Evolutionary conservation across 345 rosid species (phyloP), one percentile per base, ranked within the genome.

Genomic region (Xanthoceras sorbifolium): DNA sequence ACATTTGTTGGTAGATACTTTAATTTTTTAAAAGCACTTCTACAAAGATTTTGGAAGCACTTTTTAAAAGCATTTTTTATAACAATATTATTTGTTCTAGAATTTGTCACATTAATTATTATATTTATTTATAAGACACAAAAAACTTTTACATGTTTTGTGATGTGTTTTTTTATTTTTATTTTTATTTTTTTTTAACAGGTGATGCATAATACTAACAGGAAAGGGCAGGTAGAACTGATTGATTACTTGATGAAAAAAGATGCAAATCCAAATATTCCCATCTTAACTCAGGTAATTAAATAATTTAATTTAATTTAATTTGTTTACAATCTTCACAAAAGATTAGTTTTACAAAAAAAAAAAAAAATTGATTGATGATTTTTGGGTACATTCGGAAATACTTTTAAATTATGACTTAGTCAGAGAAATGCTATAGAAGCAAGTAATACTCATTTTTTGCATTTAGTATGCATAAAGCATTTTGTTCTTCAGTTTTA

Each of bases 281-380:
- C 87, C 14, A 70, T 71, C 36, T 66, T 94, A 69, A 72, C 86
- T 64, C 98, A 89, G 91, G 98, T 94, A 64, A 34, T 5, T 55
- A 67, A n/a, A n/a, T n/a, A n/a, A n/a, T n/a, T n/a, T n/a, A n/a
- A 2, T 42, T 42, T 0, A 57, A n/a, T 57, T 57, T 57, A 57
- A 8, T 57, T 6, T 57, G n/a, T 50, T 17, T 46, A 14, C 52
- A 14, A 15, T 46, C 52, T 46, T 3, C 52, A 14, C 52, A 17
- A 14, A 14, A 46, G 42, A 46, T 46, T 46, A 14, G 5, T 46
- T 14, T 4, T 11, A 17, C 2, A 46, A 46, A 46, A 46, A 46
- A 3, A n/a, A n/a, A n/a, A 11, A 46, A 46, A 46, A 46, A 0
- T 14, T 14, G 52, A 14, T 14, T 3, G 5, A 46, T 46, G 20